Evolutionary conservation across 1,284 basidiomycete genomes (phyloP), one percentile per base, ranked within the genome.

Genomic region (Rhizoctonia solani): DNA sequence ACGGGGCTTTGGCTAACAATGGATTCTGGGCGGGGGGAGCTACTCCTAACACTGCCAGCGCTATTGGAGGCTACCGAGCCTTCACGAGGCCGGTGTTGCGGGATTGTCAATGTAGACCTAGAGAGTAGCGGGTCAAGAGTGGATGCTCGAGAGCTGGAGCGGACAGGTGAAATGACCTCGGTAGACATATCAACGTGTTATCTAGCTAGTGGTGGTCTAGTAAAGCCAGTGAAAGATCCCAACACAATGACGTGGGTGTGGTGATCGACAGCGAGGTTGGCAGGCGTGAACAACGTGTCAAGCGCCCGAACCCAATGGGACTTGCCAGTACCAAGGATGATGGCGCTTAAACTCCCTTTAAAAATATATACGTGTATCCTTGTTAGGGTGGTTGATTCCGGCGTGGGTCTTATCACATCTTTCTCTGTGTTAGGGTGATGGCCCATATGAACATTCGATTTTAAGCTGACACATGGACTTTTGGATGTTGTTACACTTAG

Each of bases 241-340:
- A 8, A 16, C 13, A 9, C 11, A 21, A 4, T 52, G 49, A 52
- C 49, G 49, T 52, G n/a, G 34, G 34, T 53, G 32, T 6, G 46
- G 25, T 23, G 27, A 13, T 30, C 19, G 47, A 50, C 25, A 34
- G 32, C 47, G 30, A 39, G 34, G 27, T 49, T 16, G 59, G 25
- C 49, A 30, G 32, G 29, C 59, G 47, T 6, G 14, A 39, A 13
- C 55, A 21, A 63, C 59, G 59, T 63, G 59, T 63, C 59, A 63
- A 53, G 59, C 59, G 59, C 59, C 49, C 14, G 21, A 11, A 11
- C 21, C 27, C 19, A 13, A 52, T 63, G 59, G 37, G 32, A 39
- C 54, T 42, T n/a, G n/a, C 25, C 2, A 27, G 47, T 30, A 52
- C 59, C 34, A 41, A n/a, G 21, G n/a, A n/a, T n/a, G n/a, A n/a